phyloP scores from a whole-genome alignment of 495 filamentous ascomycete genomes.

The Lentithecium fluviatile region DNA sequence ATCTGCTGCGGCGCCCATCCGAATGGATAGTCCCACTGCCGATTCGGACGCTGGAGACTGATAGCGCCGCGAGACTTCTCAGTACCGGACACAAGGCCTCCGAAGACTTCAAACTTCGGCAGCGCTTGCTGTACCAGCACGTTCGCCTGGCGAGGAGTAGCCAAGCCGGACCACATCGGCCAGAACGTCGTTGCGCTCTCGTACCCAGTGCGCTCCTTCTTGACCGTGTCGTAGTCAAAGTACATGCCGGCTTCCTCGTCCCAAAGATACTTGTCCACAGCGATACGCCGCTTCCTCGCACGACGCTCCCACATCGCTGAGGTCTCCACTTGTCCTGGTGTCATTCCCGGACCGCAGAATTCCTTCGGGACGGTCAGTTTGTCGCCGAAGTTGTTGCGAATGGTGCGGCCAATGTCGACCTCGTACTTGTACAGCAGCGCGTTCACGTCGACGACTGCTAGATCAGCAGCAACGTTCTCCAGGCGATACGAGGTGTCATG shows the following conservation, averaged over 20 bases:
- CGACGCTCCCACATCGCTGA: slow-evolving; percentile 87
- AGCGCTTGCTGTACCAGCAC: slow-evolving; percentile 72
- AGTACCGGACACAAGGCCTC: slow-evolving; percentile 87
- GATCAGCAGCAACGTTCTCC: slow-evolving; percentile 79
- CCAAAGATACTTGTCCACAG: slow-evolving; percentile 89
- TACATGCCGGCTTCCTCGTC: slow-evolving; percentile 87
- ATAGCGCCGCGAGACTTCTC: slow-evolving; percentile 79
- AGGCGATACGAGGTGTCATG: slow-evolving; percentile 95
- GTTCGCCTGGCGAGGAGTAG: slow-evolving; percentile 74
- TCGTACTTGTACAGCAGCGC: slow-evolving; percentile 95
- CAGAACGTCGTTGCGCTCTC: slow-evolving; percentile 92
- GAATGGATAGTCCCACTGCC: slow-evolving; percentile 97
- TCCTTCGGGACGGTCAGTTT: slow-evolving; percentile 73
- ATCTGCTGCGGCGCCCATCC: slow-evolving; percentile 99
- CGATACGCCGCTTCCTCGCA: slow-evolving; percentile 70
- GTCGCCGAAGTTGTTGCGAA: slow-evolving; percentile 79
- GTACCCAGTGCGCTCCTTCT: slow-evolving; percentile 71
- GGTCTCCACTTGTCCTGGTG: slow-evolving; percentile 64
- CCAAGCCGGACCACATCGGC: slow-evolving; percentile 91
- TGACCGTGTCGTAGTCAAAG: slow-evolving; percentile 91
- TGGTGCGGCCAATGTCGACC: slow-evolving; percentile 79
- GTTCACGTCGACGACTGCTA: slow-evolving; percentile 93
- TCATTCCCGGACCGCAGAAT: slow-evolving; percentile 62
- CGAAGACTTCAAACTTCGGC: slow-evolving; percentile 80
- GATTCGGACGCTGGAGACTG: slow-evolving; percentile 78